A percentile compares a stretch with the other conserved stretches of the same genome.
Evolutionary conservation across 140 eudicot genomes (phyloP).

Genomic region (Stevia rebaudiana): DNA sequence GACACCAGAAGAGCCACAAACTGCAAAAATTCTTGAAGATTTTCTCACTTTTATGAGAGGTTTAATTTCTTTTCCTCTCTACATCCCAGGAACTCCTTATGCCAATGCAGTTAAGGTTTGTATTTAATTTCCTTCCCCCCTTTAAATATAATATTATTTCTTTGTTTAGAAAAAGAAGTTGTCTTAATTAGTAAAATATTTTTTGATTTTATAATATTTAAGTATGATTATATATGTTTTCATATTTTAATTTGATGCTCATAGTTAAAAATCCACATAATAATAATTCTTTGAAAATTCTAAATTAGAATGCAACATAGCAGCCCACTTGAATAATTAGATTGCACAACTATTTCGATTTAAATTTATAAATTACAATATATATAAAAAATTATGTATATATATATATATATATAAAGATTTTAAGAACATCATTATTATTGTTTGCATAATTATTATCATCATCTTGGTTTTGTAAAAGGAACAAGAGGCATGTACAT

Average conservation of each 20-base stretch:
- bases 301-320: too few relatives aligned
- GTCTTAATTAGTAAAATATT: not conserved
- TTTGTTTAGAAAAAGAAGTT: not conserved
- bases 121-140: not conserved
- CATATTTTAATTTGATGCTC: too few relatives aligned
- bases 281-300: not conserved
- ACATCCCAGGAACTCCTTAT: constrained; percentile 83
- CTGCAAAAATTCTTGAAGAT: constrained; percentile 55
- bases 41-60: constrained; percentile 82
- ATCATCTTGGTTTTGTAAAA: constrained; percentile 33
- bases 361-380: not conserved
- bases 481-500: constrained; percentile 48
- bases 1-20: constrained; percentile 54
- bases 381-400: not conserved
- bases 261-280: too few relatives aligned
- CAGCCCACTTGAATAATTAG: constrained; percentile 2
- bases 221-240: not conserved
- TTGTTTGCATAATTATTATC: constrained; percentile 29
- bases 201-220: not conserved
- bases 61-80: constrained; percentile 59
- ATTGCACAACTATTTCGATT: not conserved
- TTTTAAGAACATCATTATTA: constrained; percentile 25
- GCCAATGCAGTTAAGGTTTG: constrained; percentile 82
- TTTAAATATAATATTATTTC: not conserved
- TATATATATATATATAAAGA: not conserved